Conservation (phyloP, 192 early-diverging fungal species). For the Kappamyces sp. region DNA sequence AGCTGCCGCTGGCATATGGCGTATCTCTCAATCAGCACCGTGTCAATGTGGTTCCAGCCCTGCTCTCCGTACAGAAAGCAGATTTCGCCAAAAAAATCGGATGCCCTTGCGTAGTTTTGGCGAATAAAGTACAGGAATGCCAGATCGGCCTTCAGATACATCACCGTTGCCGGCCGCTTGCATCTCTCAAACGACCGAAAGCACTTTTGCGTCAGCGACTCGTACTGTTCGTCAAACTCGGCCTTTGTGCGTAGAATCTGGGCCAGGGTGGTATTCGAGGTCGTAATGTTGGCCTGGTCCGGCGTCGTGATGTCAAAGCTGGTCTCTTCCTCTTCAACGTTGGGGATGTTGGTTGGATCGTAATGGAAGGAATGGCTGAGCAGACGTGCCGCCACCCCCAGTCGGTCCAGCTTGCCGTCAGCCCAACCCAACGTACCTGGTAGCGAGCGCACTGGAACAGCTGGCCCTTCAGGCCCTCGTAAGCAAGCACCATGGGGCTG, state of each 20-base stretch:
- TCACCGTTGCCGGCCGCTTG: slow-evolving; percentile 49
- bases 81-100: slow-evolving; percentile 54
- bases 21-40: slow-evolving; percentile 57
- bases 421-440: slow-evolving; percentile 46
- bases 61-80: slow-evolving; percentile 48
- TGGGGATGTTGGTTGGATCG: slow-evolving; percentile 36
- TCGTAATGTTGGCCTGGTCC: slow-evolving; percentile 24
- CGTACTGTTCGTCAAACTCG: slow-evolving; percentile 69
- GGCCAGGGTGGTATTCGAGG: slow-evolving; percentile 31
- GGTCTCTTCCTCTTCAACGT: slow-evolving; percentile 26
- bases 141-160: slow-evolving; percentile 67
- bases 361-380: slow-evolving; percentile 33
- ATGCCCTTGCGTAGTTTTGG: slow-evolving; percentile 59
- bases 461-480: slow-evolving; percentile 72
- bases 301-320: slow-evolving; percentile 9
- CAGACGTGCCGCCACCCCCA: slow-evolving; percentile 58
- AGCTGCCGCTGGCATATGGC: slow-evolving; percentile 57
- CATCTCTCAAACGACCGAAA: slow-evolving; percentile 53
- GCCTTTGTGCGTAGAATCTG: slow-evolving; percentile 49
- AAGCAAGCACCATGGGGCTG: slow-evolving; percentile 37
- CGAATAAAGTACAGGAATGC: slow-evolving; percentile 66
- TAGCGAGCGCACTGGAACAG: slow-evolving; percentile 66
- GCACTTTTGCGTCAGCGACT: slow-evolving; percentile 38
- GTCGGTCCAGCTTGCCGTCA: slow-evolving; percentile 58
- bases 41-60: slow-evolving; percentile 63